phyloP scores from a whole-genome alignment of 306 rosid species.

The Trifolium dubium region DNA sequence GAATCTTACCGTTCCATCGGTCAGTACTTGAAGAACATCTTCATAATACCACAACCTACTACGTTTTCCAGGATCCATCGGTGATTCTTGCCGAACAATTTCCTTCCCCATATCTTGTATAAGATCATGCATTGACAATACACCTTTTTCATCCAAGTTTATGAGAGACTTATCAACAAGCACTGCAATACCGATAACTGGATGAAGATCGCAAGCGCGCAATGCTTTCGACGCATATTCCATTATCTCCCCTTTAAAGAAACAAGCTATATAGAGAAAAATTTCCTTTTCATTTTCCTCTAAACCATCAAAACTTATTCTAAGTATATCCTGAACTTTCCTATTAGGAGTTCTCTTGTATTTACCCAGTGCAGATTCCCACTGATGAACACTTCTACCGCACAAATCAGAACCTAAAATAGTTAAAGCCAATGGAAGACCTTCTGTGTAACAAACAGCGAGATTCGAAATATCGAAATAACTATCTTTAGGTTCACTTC shows the following conservation, averaged over 20 bases:
- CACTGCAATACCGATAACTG: constrained; percentile 36
- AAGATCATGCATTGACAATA: constrained; percentile 42
- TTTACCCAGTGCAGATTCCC: constrained; percentile 45
- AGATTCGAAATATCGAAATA: constrained; percentile 29
- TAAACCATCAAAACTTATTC: constrained; percentile 44
- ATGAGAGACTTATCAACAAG: constrained; percentile 45
- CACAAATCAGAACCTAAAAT: constrained; percentile 42
- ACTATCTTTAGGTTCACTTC: constrained; percentile 36
- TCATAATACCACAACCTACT: constrained; percentile 51
- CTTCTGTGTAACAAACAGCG: constrained; percentile 40
- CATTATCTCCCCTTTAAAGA: constrained; percentile 38
- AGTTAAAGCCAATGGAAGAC: constrained; percentile 44
- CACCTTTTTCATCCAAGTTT: constrained; percentile 12
- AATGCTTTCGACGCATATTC: constrained; percentile 7
- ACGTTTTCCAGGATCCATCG: constrained; percentile 39
- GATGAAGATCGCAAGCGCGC: constrained; percentile 40
- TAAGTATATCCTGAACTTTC: constrained; percentile 44
- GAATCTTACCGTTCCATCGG: constrained; percentile 39
- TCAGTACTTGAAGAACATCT: constrained; percentile 41
- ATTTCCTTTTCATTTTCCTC: constrained; percentile 44
- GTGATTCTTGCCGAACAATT: constrained; percentile 48
- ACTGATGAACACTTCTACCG: constrained; percentile 42
- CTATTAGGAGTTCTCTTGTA: constrained; percentile 43
- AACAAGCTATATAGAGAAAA: constrained; percentile 46
- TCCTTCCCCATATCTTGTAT: constrained; percentile 51